A percentile compares a stretch with the other conserved stretches of the same genome.
These are phyloP conservation scores for Didymella lethalis DNA, from an alignment of 2,329 filamentous ascomycete species.

Conservation along the genomic window DNA sequence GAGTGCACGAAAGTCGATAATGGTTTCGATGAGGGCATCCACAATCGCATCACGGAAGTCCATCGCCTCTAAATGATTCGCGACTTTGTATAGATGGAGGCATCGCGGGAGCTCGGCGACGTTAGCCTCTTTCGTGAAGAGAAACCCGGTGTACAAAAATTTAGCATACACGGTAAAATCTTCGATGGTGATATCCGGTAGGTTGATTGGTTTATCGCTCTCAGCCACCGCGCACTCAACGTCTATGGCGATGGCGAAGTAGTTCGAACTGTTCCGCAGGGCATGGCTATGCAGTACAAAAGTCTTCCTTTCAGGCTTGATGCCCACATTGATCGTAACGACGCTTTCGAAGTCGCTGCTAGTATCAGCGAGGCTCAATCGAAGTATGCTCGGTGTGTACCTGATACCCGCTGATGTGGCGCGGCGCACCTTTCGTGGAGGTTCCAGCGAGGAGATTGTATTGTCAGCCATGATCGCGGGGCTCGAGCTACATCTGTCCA, in stretches of 20 bases:
- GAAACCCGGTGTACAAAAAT: slow-evolving; percentile 10
- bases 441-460: not conserved
- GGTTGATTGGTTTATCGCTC: not conserved
- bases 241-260: slow-evolving; percentile 4
- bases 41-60: slow-evolving; percentile 16
- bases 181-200: slow-evolving; percentile 4
- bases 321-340: slow-evolving; percentile 6
- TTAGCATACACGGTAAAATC: slow-evolving; percentile 12
- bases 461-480: slow-evolving; percentile 3
- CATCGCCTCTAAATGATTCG: slow-evolving; percentile 8
- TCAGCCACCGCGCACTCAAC: not conserved
- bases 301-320: slow-evolving; percentile 7
- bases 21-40: slow-evolving; percentile 13
- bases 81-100: slow-evolving; percentile 12
- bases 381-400: not conserved
- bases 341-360: slow-evolving; percentile 8
- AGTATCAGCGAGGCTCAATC: not conserved
- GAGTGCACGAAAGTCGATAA: slow-evolving; percentile 8
- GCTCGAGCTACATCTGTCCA: slow-evolving; percentile 7
- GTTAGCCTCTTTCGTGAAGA: slow-evolving; percentile 9
- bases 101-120: slow-evolving; percentile 4
- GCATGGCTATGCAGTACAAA: slow-evolving; percentile 9
- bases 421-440: slow-evolving; percentile 10
- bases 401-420: slow-evolving; percentile 4
- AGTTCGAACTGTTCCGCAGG: slow-evolving; percentile 7